Percentiles rank a stretch among this genome's conserved stretches.
phyloP scores from a whole-genome alignment of 768 basidiomycete genomes.

The Gymnopilus dilepis region DNA sequence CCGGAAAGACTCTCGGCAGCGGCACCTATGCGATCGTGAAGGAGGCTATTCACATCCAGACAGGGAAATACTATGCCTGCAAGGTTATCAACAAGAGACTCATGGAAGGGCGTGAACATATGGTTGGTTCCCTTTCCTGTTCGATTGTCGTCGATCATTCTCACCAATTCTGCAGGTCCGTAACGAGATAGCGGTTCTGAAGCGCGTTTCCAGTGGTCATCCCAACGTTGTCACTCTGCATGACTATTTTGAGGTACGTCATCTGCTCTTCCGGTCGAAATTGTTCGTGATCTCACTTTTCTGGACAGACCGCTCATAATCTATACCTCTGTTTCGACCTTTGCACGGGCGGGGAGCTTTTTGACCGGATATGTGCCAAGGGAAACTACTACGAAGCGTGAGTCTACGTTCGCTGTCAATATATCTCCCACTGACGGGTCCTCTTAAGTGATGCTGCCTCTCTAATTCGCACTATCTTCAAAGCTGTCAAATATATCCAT shows the following conservation, averaged over 20 bases:
- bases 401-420: conserved; percentile 28
- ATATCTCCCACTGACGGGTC: neutral
- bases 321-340: conserved; percentile 95
- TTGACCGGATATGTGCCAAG: conserved; percentile 97
- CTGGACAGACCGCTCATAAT: conserved; percentile 82
- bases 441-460: conserved; percentile 83
- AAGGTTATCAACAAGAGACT: conserved; percentile 99
- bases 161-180: conserved; percentile 66
- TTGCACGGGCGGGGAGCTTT: conserved; percentile 97
- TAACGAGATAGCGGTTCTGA: conserved; percentile 96
- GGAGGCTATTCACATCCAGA: conserved; percentile 94
- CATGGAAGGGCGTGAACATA: conserved; percentile 97
- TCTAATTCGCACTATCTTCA: conserved; percentile 85
- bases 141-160: conserved; percentile 13
- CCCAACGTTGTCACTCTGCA: conserved; percentile 90
- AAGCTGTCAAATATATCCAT: conserved; percentile 91
- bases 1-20: conserved; percentile 86
- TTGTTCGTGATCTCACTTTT: neutral
- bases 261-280: neutral
- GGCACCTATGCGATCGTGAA: conserved; percentile 96
- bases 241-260: conserved; percentile 90
- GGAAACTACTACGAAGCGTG: conserved; percentile 96
- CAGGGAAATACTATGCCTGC: conserved; percentile 93
- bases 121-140: conserved; percentile 61
- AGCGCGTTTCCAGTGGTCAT: conserved; percentile 90